Percentiles rank a stretch among this genome's conserved stretches.
Conservation (phyloP, 2,329 filamentous ascomycete species). For the Paracamarosporium sp. region DNA sequence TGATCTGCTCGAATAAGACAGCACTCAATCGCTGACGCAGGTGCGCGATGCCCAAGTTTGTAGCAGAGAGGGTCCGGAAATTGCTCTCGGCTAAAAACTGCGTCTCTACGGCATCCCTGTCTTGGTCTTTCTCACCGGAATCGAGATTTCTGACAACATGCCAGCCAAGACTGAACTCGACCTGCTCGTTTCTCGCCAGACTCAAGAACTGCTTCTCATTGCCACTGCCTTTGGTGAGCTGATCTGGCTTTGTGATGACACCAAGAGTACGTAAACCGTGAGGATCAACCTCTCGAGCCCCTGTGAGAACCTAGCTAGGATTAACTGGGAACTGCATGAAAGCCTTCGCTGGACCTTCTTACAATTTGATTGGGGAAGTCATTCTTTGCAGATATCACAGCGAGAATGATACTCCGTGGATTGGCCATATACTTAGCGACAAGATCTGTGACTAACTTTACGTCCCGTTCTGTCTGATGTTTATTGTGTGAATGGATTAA, state of each 20-base stretch:
- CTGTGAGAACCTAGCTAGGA: too few relatives aligned
- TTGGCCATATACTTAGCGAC: conserved; percentile 48
- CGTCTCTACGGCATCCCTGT: too few relatives aligned
- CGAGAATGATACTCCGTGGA: conserved; percentile 51
- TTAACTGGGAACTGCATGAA: too few relatives aligned
- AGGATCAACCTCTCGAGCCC: conserved; percentile 53
- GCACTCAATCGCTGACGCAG: too few relatives aligned
- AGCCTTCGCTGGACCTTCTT: too few relatives aligned
- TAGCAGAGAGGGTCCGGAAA: too few relatives aligned
- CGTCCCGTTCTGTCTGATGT: conserved; percentile 54
- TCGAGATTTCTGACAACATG: conserved; percentile 40
- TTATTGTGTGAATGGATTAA: conserved; percentile 57
- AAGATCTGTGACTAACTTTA: conserved; percentile 55
- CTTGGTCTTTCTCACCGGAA: too few relatives aligned
- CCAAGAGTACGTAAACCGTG: conserved; percentile 57
- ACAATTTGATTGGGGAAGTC: conserved; percentile 50
- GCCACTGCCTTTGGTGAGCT: conserved; percentile 25
- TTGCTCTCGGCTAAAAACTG: too few relatives aligned
- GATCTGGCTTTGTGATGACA: conserved; percentile 63
- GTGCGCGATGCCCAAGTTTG: too few relatives aligned
- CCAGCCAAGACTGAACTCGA: conserved; percentile 38
- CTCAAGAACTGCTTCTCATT: conserved; percentile 20
- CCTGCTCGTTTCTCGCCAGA: conserved; percentile 37
- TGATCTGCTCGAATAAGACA: too few relatives aligned
- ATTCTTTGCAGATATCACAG: conserved; percentile 51